Base-by-base conservation (phyloP, 495 filamentous ascomycete genomes). In the Corynascus novoguineensis region DNA sequence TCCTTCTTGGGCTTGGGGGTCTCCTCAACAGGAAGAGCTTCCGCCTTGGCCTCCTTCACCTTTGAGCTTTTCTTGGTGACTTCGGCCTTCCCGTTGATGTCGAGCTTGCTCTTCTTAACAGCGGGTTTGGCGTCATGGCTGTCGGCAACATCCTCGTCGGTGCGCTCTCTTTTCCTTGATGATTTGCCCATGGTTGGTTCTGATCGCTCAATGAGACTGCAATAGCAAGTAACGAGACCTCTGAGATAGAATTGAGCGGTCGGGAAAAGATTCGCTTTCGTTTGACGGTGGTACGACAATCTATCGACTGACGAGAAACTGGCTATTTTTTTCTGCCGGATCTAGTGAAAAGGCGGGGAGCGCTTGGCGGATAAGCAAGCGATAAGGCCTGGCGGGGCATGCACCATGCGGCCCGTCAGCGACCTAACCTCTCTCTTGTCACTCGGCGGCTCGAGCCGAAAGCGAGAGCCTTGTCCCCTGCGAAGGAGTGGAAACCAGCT, bases 41-140 rank as follows among this genome's bases (percentile, higher is more conserved):
- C 63, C 29, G 70, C 69, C 59, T 76, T 75, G 22, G 64, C 61
- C 44, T 73, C 71, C 64, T 72, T 71, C 35, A 66, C 57, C 53
- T 65, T 71, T 40, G 53, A 46, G 28, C 40, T 53, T 58, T 74
- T 75, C 59, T 76, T 76, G 32, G 67, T 67, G 44, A 73, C 73
- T 58, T 72, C 71, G 27, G 68, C 59, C 50, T 65, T 71, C 57
- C 49, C 65, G 41, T 41, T 66, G 65, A 54, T 65, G 32, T 65
- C 58, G 52, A 68, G 29, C 60, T 68, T 70, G 62, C 62, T 70
- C 69, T 71, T 69, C 63, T 68, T 68, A 29, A 72, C 63, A 11
- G 57, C 58, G 34, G 63, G 64, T 28, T 61, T 59, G 32, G 22
- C 27, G 48, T 57, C 53, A 32, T 40, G 51, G 32, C 34, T 37